Evolutionary conservation across 1,284 basidiomycete species (phyloP).

Genomic region (Fomitopsis palustris): DNA sequence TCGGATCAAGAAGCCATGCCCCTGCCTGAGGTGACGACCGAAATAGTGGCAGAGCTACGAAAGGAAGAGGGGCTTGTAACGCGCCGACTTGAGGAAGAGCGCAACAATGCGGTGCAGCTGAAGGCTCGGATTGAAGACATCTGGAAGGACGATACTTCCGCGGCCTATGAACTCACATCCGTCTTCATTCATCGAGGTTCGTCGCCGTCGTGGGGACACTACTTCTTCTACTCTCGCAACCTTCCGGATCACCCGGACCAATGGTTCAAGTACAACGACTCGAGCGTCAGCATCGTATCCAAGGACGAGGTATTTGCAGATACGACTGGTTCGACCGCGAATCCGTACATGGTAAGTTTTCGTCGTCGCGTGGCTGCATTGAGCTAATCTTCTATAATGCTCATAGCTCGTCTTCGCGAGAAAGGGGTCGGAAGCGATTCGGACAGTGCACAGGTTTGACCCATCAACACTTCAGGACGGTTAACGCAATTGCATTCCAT

Average conservation of each 20-base stretch:
- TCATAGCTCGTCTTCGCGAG: conserved; percentile 75
- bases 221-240: conserved; percentile 86
- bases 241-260: conserved; percentile 71
- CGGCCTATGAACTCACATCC: conserved; percentile 88
- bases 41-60: conserved; percentile 46
- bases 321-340: conserved; percentile 77
- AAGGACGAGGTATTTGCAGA: conserved; percentile 78
- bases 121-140: conserved; percentile 73
- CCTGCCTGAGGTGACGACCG: conserved; percentile 49
- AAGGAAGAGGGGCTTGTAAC: conserved; percentile 51
- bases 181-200: conserved; percentile 96
- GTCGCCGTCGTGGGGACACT: conserved; percentile 81
- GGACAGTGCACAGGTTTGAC: conserved; percentile 70
- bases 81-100: conserved; percentile 61
- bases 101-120: conserved; percentile 48
- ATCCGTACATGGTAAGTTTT: conserved; percentile 72
- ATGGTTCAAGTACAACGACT: conserved; percentile 97
- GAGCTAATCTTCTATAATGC: background rate
- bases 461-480: conserved; percentile 17
- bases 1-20: conserved; percentile 38
- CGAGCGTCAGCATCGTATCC: conserved; percentile 69
- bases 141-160: conserved; percentile 70
- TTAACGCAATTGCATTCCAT: background rate
- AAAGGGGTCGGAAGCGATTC: conserved; percentile 69
- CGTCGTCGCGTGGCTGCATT: background rate